Base-by-base conservation (phyloP, 345 rosid genomes). In the Hibiscus tridactylites region DNA sequence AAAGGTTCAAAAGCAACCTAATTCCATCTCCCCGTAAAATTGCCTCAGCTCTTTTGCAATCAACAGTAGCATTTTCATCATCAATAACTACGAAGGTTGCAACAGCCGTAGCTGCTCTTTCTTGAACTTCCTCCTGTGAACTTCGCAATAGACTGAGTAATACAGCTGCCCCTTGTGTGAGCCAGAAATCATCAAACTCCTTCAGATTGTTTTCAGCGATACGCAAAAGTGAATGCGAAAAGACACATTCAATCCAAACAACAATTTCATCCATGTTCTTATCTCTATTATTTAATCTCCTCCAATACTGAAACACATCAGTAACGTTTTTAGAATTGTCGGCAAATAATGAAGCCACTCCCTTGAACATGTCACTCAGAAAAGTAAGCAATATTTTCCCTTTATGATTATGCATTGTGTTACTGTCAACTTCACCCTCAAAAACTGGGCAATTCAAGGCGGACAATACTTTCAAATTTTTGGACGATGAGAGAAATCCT, bases 51-150 rank as follows among this genome's bases (percentile, higher is more conserved):
- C 92, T 86, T 80, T 85, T 85, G 53, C 88, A 68, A 65, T 91
- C 91, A 72, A 91, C 85, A 78, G 88, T 89, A 64, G 91, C 91
- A 82, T 88, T 83, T 79, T 89, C 95, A 74, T 89, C 97, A 76
- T 91, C 94, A 71, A 84, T 84, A 33, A 91, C 97, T 11, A 91
- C 97, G 61, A 91, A 91, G 58, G 93, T 89, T 65, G 97, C 97
- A 71, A 91, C 84, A 65, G 90, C 95, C 26, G 95, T 89, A 17
- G 95, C 91, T 73, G 97, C 87, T 70, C 95, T 85, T 78, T 91
- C 97, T 75, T 88, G 92, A 74, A 89, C 92, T 77, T 91, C 97
- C 73, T 89, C 97, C 79, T 88, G 97, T 52, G 86, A 75, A 71
- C 92, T 91, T 73, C 84, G 89, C 91, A 88, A 86, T 68, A 91